A percentile compares a stretch with the other conserved stretches of the same genome.
Conservation (phyloP, 1,139 yeast genomes). For the Meyerozyma athensensis region DNA sequence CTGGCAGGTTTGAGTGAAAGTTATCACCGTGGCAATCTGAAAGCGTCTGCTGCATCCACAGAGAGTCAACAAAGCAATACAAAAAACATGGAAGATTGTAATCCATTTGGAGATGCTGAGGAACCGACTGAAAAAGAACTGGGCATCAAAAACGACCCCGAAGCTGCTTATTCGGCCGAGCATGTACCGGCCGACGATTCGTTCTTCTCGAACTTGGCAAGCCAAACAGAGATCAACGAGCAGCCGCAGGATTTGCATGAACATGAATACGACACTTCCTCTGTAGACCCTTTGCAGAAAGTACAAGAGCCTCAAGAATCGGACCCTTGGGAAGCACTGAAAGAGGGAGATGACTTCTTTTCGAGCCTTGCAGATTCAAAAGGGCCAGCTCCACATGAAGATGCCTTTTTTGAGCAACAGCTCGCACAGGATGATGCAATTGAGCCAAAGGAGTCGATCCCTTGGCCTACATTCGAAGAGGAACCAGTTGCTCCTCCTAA, state of each 20-base stretch:
- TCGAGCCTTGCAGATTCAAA: background rate
- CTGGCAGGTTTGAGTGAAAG: background rate
- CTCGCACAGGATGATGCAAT: slow-evolving; percentile 13
- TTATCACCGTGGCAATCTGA: slow-evolving; percentile 1
- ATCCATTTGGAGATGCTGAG: too few species aligned
- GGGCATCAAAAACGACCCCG: too few species aligned
- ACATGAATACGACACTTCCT: background rate
- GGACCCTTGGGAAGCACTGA: slow-evolving; percentile 8
- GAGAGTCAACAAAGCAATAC: too few species aligned
- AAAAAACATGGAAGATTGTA: too few species aligned
- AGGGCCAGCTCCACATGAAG: slow-evolving; percentile 7
- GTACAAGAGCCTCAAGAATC: slow-evolving; percentile 3
- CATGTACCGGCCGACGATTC: background rate
- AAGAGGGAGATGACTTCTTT: slow-evolving; percentile 1
- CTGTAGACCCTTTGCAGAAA: slow-evolving; percentile 1
- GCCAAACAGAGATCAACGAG: background rate
- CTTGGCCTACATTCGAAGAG: slow-evolving; percentile 11
- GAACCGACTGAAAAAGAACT: too few species aligned
- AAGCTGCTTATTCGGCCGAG: too few species aligned
- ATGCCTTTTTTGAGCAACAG: slow-evolving; percentile 12
- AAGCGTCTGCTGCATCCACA: background rate
- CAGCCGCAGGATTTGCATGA: background rate
- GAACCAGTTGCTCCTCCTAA: slow-evolving; percentile 4
- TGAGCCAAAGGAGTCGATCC: background rate
- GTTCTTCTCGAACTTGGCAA: background rate